A percentile compares a stretch with the other conserved stretches of the same genome.
Conservation (phyloP, 108 stramenopile genomes). For the Pseudonitzschia multistriata region DNA sequence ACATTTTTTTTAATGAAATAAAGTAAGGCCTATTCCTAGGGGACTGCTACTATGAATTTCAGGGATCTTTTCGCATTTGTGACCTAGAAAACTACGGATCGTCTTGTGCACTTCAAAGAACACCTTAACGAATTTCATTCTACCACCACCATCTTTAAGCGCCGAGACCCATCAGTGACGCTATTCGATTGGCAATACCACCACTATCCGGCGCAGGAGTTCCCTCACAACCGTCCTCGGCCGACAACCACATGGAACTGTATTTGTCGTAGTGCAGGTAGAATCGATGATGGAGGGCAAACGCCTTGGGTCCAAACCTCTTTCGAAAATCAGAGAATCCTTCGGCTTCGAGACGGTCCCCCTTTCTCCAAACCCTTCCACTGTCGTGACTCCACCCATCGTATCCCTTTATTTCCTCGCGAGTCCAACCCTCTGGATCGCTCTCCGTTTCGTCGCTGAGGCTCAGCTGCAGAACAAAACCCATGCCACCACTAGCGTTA, state of each 20-base stretch:
- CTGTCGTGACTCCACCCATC: conserved; percentile 82
- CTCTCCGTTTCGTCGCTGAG: conserved; percentile 34
- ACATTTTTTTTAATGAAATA: not conserved
- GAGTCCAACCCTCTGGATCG: conserved; percentile 75
- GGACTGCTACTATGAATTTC: too few species aligned
- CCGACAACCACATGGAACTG: conserved; percentile 65
- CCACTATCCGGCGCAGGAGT: conserved; percentile 34
- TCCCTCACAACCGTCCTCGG: conserved; percentile 86
- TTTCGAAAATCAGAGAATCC: conserved; percentile 49
- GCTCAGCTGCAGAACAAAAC: conserved; percentile 72
- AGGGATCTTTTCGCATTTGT: too few species aligned
- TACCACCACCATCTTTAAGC: not conserved
- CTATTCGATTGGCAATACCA: conserved; percentile 11
- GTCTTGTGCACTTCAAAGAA: too few species aligned
- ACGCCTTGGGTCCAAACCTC: conserved; percentile 61
- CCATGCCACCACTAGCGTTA: conserved; percentile 69
- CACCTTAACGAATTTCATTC: too few species aligned
- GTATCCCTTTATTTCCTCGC: conserved; percentile 56
- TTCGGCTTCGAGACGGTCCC: conserved; percentile 47
- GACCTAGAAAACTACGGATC: too few species aligned
- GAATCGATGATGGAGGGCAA: conserved; percentile 74
- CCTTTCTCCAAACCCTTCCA: conserved; percentile 67
- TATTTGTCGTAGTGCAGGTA: conserved; percentile 65
- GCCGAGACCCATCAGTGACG: conserved; percentile 12
- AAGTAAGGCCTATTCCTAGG: too few species aligned